Evolutionary conservation across 345 rosid genomes (phyloP), one percentile per base, ranked within the genome.

Genomic region (Limnanthes douglasii): DNA sequence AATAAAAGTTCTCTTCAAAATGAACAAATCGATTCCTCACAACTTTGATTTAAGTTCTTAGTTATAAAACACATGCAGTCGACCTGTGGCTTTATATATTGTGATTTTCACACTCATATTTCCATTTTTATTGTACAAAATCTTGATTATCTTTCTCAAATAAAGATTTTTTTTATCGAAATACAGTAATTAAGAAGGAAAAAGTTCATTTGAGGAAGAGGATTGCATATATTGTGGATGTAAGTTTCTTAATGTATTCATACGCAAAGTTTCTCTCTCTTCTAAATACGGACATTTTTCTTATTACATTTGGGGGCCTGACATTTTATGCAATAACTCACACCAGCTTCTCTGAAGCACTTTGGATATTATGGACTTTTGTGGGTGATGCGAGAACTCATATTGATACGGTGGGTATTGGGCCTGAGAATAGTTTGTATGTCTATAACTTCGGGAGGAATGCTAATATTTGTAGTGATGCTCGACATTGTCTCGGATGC

Each of bases 381-480:
- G 76, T 86, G 4, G 96, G 94, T 13, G 96, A 80, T 55, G 74
- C 94, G 2, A 94, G 94, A 37, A 86, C 57, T 64, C 94, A 86
- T 53, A 78, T 90, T 4, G 94, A 86, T 60, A 74, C 70, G 35
- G 57, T 68, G 48, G 92, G 96, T 41, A 66, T 56, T 14, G 83
- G 94, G 25, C 60, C 86, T n/a, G 6, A 68, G 94, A 56, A 74
- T 86, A 34, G 94, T 86, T 30, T 86, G 94, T 15, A 81, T 86
- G 38, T 78, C 86, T 41, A 66, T 86, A 49, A 86, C 86, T 53
- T 76, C 94, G 17, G 94, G 96, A 51, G 96, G 92, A 31, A 86
- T 86, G 96, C 50, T 86, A 64, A 72, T 86, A 51, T 81, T 75
- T 42, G 92, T 86, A 6, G 81, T 77, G 78, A 86, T 86, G 96